phyloP scores from a whole-genome alignment of 192 early-diverging fungal genomes.

The Entomortierella chlamydospora region DNA sequence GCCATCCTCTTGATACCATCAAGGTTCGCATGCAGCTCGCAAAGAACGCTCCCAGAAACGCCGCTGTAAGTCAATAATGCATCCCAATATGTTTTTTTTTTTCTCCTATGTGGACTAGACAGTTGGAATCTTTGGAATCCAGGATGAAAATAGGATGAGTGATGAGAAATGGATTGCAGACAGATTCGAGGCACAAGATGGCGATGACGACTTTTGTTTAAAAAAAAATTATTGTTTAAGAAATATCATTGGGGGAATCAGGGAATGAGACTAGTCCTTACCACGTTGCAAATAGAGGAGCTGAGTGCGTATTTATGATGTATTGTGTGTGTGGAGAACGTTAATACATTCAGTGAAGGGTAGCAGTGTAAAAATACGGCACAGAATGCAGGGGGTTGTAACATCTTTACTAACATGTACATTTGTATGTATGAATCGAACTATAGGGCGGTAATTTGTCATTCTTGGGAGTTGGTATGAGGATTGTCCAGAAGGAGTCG shows the following conservation, averaged over 20 bases:
- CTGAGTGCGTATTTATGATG: too few relatives aligned
- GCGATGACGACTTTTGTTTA: too few relatives aligned
- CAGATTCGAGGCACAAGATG: neutral
- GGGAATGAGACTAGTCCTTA: too few relatives aligned
- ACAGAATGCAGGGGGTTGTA: neutral
- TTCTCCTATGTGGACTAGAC: neutral
- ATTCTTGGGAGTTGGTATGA: constrained; percentile 86
- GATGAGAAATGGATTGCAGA: too few relatives aligned
- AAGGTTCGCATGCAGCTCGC: constrained; percentile 97
- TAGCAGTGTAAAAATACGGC: too few relatives aligned
- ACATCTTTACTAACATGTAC: neutral
- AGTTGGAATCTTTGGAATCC: constrained; percentile 1
- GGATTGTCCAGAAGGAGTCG: constrained; percentile 91
- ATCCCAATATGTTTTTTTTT: neutral
- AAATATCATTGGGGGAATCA: too few relatives aligned
- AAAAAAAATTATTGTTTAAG: too few relatives aligned
- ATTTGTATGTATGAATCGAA: neutral
- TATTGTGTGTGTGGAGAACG: too few relatives aligned
- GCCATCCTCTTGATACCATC: constrained; percentile 97
- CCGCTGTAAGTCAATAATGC: constrained; percentile 61
- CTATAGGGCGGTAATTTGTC: constrained; percentile 54
- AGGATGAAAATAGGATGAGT: too few relatives aligned
- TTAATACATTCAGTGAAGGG: too few relatives aligned
- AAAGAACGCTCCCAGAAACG: constrained; percentile 69
- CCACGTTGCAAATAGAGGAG: too few relatives aligned